A percentile compares a stretch with the other conserved stretches of the same genome.
Conservation (phyloP, 495 filamentous ascomycete species). For the Immersiella caudata region DNA sequence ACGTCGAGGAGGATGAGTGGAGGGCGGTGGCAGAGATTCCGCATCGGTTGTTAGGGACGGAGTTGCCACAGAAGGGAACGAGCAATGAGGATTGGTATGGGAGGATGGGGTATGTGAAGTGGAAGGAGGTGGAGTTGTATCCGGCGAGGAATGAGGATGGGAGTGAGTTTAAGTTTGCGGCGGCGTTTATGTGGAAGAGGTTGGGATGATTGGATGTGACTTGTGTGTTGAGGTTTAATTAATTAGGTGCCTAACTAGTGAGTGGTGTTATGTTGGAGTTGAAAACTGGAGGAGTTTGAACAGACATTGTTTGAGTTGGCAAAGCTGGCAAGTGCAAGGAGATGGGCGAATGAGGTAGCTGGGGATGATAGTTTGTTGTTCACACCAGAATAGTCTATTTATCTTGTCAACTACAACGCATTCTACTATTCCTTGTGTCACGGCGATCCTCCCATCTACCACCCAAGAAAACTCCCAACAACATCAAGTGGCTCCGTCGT, state of each 20-base stretch:
- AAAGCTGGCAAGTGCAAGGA: too few species aligned
- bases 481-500: slow-evolving; percentile 7
- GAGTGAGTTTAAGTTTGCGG: slow-evolving; percentile 12
- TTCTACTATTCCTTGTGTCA: too few species aligned
- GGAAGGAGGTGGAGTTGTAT: slow-evolving; percentile 16
- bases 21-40: slow-evolving; percentile 1
- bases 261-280: too few species aligned
- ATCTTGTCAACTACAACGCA: too few species aligned
- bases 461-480: not conserved
- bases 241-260: too few species aligned
- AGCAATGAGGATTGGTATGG: slow-evolving; percentile 23
- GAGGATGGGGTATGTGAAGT: slow-evolving; percentile 25
- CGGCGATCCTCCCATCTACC: not conserved
- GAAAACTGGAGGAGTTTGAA: too few species aligned
- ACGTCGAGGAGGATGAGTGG: slow-evolving; percentile 21
- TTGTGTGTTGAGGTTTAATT: too few species aligned
- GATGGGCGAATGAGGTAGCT: too few species aligned
- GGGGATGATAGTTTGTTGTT: too few species aligned
- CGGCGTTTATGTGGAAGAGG: slow-evolving; percentile 12
- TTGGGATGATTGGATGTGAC: slow-evolving; percentile 9
- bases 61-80: slow-evolving; percentile 8
- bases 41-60: not conserved
- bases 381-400: too few species aligned
- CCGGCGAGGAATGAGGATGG: not conserved
- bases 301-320: too few species aligned